phyloP scores from a whole-genome alignment of 495 filamentous ascomycete species.

The Parathielavia appendiculata region DNA sequence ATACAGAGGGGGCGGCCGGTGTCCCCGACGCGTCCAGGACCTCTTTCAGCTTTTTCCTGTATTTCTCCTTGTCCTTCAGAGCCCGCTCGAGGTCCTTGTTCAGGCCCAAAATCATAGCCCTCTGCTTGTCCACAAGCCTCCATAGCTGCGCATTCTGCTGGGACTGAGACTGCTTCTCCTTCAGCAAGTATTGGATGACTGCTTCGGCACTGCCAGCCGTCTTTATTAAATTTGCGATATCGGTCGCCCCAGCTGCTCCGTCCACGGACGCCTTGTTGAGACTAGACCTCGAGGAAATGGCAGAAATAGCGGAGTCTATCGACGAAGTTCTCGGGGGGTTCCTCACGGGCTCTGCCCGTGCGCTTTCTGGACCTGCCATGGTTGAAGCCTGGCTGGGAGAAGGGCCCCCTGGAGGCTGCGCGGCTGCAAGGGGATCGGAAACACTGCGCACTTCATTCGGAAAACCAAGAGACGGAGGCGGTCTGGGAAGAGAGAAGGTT shows the following conservation, averaged over 20 bases:
- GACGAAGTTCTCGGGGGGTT: slow-evolving; percentile 72
- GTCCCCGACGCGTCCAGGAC: slow-evolving; percentile 36
- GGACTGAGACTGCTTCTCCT: slow-evolving; percentile 81
- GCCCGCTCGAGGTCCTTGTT: slow-evolving; percentile 93
- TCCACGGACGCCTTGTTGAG: slow-evolving; percentile 62
- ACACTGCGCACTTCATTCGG: slow-evolving; percentile 43
- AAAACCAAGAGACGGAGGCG: slow-evolving; percentile 28
- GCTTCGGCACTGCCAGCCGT: slow-evolving; percentile 87
- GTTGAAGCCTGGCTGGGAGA: slow-evolving; percentile 21
- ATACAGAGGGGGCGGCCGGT: slow-evolving; percentile 19
- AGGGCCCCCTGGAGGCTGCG: slow-evolving; percentile 37
- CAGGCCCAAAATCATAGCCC: slow-evolving; percentile 84
- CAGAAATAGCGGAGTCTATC: slow-evolving; percentile 90
- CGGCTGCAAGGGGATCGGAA: slow-evolving; percentile 34
- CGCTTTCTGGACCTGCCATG: slow-evolving; percentile 33
- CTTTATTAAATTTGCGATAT: slow-evolving; percentile 68
- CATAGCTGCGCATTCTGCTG: slow-evolving; percentile 91
- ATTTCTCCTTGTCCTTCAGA: slow-evolving; percentile 90
- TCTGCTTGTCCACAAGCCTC: slow-evolving; percentile 93
- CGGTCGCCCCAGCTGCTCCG: slow-evolving; percentile 44
- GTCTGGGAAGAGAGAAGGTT: slow-evolving; percentile 22
- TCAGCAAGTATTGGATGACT: slow-evolving; percentile 79
- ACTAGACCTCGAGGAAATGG: slow-evolving; percentile 64
- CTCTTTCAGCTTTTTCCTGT: slow-evolving; percentile 85
- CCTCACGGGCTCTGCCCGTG: slow-evolving; percentile 28